phyloP scores from a whole-genome alignment of 1,139 yeast species.

The Geotrichum macrosporum region DNA sequence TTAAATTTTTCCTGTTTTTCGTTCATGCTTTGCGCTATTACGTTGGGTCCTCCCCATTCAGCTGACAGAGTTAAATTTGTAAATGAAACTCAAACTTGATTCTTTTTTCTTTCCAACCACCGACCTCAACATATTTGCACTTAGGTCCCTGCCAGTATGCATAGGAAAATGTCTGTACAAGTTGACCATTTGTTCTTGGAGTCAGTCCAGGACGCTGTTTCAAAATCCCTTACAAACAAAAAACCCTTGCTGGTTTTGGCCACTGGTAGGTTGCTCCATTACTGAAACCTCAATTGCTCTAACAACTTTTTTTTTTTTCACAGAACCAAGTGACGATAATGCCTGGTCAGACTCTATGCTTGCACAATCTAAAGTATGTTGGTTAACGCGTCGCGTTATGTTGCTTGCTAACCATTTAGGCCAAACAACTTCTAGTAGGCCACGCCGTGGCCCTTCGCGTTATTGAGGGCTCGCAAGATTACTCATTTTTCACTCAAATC shows the following conservation, averaged over 20 bases:
- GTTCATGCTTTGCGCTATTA: too few species aligned
- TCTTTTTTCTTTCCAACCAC: too few species aligned
- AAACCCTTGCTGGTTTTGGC: slow-evolving; percentile 15
- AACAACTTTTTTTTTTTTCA: slow-evolving; percentile 9
- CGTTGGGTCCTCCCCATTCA: too few species aligned
- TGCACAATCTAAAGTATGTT: slow-evolving; percentile 2
- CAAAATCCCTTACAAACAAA: slow-evolving; percentile 1
- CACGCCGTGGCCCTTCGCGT: slow-evolving; percentile 46
- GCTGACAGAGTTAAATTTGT: too few species aligned
- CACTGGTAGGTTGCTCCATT: slow-evolving; percentile 17
- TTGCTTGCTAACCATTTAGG: slow-evolving; percentile 1
- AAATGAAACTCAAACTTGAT: too few species aligned
- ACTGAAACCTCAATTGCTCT: slow-evolving; percentile 17
- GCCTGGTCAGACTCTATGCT: slow-evolving; percentile 8
- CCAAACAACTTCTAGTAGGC: slow-evolving; percentile 8
- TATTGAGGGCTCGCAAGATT: slow-evolving; percentile 46
- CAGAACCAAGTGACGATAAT: background rate
- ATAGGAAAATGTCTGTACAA: slow-evolving; percentile 1
- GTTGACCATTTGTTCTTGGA: slow-evolving; percentile 3
- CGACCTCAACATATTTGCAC: too few species aligned
- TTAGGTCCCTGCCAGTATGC: too few species aligned
- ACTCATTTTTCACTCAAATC: slow-evolving; percentile 47
- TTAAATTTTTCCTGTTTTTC: too few species aligned
- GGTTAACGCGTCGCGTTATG: background rate
- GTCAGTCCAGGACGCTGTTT: slow-evolving; percentile 14